Evolutionary conservation across 495 filamentous ascomycete species (phyloP), one percentile per base, ranked within the genome.

Genomic region (Chaetomidium leptoderma): DNA sequence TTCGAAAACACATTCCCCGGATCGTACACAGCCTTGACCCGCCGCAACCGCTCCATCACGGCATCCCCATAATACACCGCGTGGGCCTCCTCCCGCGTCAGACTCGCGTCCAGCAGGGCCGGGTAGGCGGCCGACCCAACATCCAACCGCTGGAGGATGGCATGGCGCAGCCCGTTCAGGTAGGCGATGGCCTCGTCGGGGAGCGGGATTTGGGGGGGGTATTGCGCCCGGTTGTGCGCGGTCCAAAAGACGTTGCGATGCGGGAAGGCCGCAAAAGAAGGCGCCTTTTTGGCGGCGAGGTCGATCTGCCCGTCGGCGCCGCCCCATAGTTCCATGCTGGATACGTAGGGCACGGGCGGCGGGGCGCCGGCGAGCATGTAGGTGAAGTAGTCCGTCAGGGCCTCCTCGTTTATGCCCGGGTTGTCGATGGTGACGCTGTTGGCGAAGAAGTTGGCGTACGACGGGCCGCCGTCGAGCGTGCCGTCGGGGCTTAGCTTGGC

Each of bases 241-340:
- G 60, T 50, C 62, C 62, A 64, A 9, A 64, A 39, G 23, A 61
- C 59, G 32, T 56, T 44, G 44, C 42, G 55, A 4, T 59, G 58
- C 3, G 37, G 33, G 32, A 61, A 64, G 4, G 62, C 62, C 7
- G 62, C 58, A 43, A 58, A 61, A 16, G 55, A 61, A 16, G 33
- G 42, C 50, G 46, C 51, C 51, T 47, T 48, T 16, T 57, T 33
- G 29, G 1, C 21, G 3, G 33, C 23, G 8, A 33, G 30, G 47
- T 23, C 14, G n/a, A 64, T 59, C 29, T 48, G 42, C 21, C 50
- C 50, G 51, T 57, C 62, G 3, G 62, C 58, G 9, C 62, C 59
- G 10, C 62, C 62, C 40, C 60, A 62, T n/a, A 64, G 50, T 24
- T 59, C 53, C 43, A 62, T 61, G 45, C 58, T 61, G 24, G 59